Base-by-base conservation (phyloP, 1,284 basidiomycete species). In the Bjerkandera adusta region DNA sequence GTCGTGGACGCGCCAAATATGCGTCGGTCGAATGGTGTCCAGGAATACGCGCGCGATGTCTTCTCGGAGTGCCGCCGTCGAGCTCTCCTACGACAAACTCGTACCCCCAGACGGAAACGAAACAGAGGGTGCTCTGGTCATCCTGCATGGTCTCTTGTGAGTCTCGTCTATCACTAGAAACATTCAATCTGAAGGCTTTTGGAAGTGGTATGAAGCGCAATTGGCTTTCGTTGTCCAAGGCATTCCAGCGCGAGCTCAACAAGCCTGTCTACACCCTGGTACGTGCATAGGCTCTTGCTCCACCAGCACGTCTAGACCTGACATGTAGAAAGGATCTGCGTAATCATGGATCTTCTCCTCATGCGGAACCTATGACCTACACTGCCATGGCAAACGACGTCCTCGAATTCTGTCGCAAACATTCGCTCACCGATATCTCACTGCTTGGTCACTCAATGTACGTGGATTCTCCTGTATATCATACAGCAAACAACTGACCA, bases 371-470 rank as follows among this genome's bases (percentile, higher is more conserved):
- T 0, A 86, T 89, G 77, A 80, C 76, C 13, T 93, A 93, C 56
- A 57, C 67, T 16, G 68, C 77, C 43, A 86, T 92, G 85, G 89
- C 89, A 1, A 61, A 65, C 7, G 89, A 92, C 56, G 75, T 92
- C 22, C 62, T 83, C 10, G 68, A 78, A 45, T 86, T 88, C 56
- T 75, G 80, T 42, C 57, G 68, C 10, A 63, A 67, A 25, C 75
- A 77, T 44, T 69, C 68, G 0, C 64, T 89, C 27, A 68, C 68
- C 2, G 69, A 85, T n/a, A 72, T 90, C 20, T 76, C 82, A 0
- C 72, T 94, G 2, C 69, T 92, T 5, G 92, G 91, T 0, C 92
- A 93, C 59, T 93, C 90, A 2, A 92, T 94, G 89, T 89, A 57
- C 37, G 80, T 66, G 15, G 6, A 29, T 27, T 41, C 24, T 36